Evolutionary conservation across 768 basidiomycete genomes (phyloP), one percentile per base, ranked within the genome.

Genomic region (Pleurotus tuoliensis): DNA sequence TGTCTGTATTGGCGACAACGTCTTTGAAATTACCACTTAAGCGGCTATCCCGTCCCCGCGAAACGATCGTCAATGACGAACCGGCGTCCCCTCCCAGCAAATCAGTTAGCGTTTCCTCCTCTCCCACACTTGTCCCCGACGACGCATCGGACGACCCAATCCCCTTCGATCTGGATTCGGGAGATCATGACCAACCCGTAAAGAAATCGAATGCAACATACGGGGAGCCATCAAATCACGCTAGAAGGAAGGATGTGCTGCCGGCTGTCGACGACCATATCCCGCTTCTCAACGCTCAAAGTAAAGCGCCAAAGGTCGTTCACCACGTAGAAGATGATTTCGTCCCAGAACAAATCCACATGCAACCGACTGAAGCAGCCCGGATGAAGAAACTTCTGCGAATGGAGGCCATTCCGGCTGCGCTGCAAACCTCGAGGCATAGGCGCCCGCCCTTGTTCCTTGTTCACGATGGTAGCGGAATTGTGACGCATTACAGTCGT

Each of bases 401-500:
- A 15, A 44, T 44, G 41, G 15, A 44, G 41, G 11, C 41, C 41
- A 44, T 44, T 22, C 41, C 41, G 6, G 41, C 41, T 44, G n/a
- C 41, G n/a, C 13, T 44, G 3, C 41, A 44, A 44, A 22, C n/a
- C 20, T 16, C 41, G 1, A n/a, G 13, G 20, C 58, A 66, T 7
- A 24, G 52, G 11, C 57, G 48, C 3, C 53, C 67, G 0, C 87
- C 82, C 1, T 73, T 91, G 3, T 78, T 88, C 56, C 76, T 91
- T 20, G 73, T 91, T 8, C 88, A 91, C 61, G 89, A 90, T 59
- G 89, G 89, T 4, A 87, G 84, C 59, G 89, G 89, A 0, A 66
- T 87, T 11, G 69, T 78, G 15, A 71, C 71, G 34, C 80, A 83
- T 52, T 82, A 82, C 55, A 67, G 77, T 34, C 76, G 75, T 8